These are phyloP conservation scores for Syzygium syzygioides DNA, from an alignment of 441 rosid genomes.

Conservation along the genomic window DNA sequence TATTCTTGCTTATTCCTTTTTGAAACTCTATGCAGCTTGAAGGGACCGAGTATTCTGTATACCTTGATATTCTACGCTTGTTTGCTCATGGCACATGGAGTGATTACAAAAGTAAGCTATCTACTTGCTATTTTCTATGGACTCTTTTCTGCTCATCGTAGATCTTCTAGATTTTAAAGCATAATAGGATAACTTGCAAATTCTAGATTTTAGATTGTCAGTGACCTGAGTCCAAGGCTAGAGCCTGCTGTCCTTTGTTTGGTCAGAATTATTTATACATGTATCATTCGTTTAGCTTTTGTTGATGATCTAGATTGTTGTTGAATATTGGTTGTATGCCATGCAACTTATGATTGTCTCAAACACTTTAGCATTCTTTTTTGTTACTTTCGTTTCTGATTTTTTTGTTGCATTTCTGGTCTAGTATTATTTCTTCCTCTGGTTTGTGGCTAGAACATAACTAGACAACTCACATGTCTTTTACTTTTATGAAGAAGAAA, in stretches of 20 bases:
- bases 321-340: neutral
- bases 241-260: neutral
- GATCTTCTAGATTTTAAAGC: neutral
- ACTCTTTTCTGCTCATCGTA: neutral
- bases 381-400: neutral
- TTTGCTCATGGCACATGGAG: conserved; percentile 95
- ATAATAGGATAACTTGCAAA: neutral
- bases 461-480: neutral
- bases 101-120: conserved; percentile 72
- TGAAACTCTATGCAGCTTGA: conserved; percentile 53
- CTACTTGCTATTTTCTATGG: neutral
- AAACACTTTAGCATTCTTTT: neutral
- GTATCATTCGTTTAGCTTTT: neutral
- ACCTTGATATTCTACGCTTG: conserved; percentile 59
- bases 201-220: neutral
- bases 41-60: conserved; percentile 55
- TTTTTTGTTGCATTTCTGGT: neutral
- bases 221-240: neutral
- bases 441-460: neutral
- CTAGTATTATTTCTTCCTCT: neutral
- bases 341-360: neutral
- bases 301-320: neutral
- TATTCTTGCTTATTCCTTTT: neutral
- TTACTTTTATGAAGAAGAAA: neutral
- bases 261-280: neutral